Evolutionary conservation across 2,329 filamentous ascomycete species (phyloP), one percentile per base, ranked within the genome.

Genomic region (Bertia moriformis): DNA sequence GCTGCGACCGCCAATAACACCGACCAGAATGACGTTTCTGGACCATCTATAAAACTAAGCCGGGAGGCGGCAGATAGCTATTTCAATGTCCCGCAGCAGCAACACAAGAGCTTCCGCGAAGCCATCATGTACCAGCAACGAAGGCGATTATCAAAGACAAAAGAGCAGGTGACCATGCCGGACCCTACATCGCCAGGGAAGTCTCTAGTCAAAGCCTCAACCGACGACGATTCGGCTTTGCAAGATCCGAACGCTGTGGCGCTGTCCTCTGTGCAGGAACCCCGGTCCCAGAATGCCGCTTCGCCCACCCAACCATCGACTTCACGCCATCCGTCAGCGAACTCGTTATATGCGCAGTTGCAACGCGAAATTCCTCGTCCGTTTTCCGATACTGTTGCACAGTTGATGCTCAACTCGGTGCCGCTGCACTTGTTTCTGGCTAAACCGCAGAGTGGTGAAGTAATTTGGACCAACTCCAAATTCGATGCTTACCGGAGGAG

Each of bases 381-480:
- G 12, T 35, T 35, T 17, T 35, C 32, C 15, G 32, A 35, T 17
- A 12, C 32, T 10, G 15, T 35, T 10, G 32, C 32, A 35, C 32
- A 35, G 15, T 15, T 35, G 7, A 35, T 35, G 32, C 32, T 80
- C 20, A 77, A 81, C 48, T 75, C 74, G 1, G 62, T 80, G 4
- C 75, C 76, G 2, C 66, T 80, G 4, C 76, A 81, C 45, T 69
- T 80, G 2, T 80, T 79, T 46, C 71, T 77, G 13, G 76, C 76
- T 4, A 70, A 71, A 37, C 74, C 76, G 1, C 66, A 63, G 20
- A 73, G 68, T 18, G 76, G 76, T 4, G 66, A 69, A 36, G 60
- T 79, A 10, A 76, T 75, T 12, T 81, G 76, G 76, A 76, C 75
- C 2, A 81, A 81, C 50, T 67, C 74, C 2, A 78, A 79, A 44